Base-by-base conservation (phyloP, 495 filamentous ascomycete genomes). In the Evernia prunastri region DNA sequence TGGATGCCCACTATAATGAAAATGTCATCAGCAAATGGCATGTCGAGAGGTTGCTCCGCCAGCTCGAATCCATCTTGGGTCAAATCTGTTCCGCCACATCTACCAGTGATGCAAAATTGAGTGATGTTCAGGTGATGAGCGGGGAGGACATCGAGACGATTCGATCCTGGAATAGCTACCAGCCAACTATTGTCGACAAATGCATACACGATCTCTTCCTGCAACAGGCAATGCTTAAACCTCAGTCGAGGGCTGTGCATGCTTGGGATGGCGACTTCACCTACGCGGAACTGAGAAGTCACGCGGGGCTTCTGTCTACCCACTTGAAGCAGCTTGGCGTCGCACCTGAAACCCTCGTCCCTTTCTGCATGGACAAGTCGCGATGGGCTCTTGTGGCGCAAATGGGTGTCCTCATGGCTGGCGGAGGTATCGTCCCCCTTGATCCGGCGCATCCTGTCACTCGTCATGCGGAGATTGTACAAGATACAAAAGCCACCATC, bases 1-100 rank as follows among this genome's bases (percentile, higher is more conserved):
- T 87, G 47, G 82, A 81, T 69, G 84, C 84, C 1, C 87, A 82
- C 68, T 89, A 87, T 66, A 84, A 89, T 59, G 80, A 77, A 59
- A 73, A 68, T 11, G 56, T 79, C 29, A 72, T 84, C 27, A 67
- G 69, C 17, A 64, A 70, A 5, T 36, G 70, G 1, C 76, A 78
- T 53, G 81, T 82, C 76, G 61, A 79, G 56, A 69, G 80, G 10
- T 69, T 80, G 17, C 70, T 82, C 12, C 63, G 60, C 1, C 77
- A 82, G 64, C 58, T 82, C 18, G 78, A 80, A 53, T 67, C 67
- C 5, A 73, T 73, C 29, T 72, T 73, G 58, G 35, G 27, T 9
- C 68, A 78, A 60, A 61, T 81, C 1, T 61, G 45, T 49, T 53
- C 49, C 49, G 49, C 49, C 13, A 42, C 57, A 23, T 69, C 64